Evolutionary conservation across 371 early-diverging fungal species (phyloP), one percentile per base, ranked within the genome.

Genomic region (Syncephalastrum monosporum): DNA sequence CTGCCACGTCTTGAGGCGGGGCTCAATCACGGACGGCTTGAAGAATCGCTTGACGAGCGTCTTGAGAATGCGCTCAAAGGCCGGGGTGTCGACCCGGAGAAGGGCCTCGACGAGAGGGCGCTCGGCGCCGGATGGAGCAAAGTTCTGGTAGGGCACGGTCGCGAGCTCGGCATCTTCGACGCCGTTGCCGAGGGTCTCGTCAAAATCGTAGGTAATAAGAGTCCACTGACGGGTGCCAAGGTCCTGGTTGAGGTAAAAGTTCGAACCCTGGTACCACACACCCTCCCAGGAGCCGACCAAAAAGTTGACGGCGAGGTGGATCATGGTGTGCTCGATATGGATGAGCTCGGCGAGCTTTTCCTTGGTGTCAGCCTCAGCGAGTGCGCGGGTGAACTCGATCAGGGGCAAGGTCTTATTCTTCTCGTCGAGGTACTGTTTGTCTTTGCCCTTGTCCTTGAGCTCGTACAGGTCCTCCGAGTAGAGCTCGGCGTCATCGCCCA

Each of bases 191-290:
- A 79, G 74, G 0, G 76, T 75, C 59, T 81, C 81, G 38, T 82
- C 82, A 62, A 80, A 82, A 44, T 82, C 82, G n/a, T 71, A 79
- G 16, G 69, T 72, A 41, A 82, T 72, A 46, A 75, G 57, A 25
- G 61, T 71, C 82, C 82, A 82, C 47, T 72, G 64, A 19, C 69
- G 60, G 4, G 61, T 54, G 25, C 65, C 52, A 7, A 71, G 65
- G 38, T 82, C 67, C 41, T 74, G 66, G 42, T 68, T 77, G 50
- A 82, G 33, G 42, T 77, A 79, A 54, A 72, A 82, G 57, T 80
- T 82, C 53, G 68, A 69, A 10, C 69, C 75, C 55, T 69, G 70
- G 25, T 69, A 61, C 75, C 75, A 77, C 50, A 68, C 47, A 41
- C 81, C 79, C 53, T 82, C 83, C 70, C 75, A 79, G 45, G 67